Conservation (phyloP, 306 rosid species). For the Gynostemma pentaphyllum region DNA sequence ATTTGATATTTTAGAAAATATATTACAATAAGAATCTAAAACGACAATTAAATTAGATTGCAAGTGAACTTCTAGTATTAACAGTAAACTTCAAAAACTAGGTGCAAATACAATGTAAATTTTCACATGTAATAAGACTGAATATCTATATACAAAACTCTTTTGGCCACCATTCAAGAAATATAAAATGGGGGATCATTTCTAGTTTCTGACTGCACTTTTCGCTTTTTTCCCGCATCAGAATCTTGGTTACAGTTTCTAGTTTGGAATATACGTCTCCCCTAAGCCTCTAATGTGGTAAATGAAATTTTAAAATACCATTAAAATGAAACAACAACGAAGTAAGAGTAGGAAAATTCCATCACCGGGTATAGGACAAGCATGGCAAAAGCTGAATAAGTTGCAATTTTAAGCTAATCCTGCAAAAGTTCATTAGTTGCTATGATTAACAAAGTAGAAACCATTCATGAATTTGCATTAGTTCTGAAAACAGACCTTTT, state of each 20-base stretch:
- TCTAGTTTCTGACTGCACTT: too few species aligned
- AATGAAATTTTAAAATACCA: background rate
- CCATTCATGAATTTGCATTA: background rate
- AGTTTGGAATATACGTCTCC: background rate
- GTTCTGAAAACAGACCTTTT: constrained; percentile 43
- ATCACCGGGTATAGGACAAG: background rate
- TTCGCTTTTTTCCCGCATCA: too few species aligned
- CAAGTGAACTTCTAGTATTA: too few species aligned
- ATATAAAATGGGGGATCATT: too few species aligned
- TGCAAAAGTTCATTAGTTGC: background rate
- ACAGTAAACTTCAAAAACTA: too few species aligned
- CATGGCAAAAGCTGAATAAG: background rate
- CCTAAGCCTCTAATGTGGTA: background rate
- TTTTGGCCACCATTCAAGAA: too few species aligned
- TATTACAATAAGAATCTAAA: too few species aligned
- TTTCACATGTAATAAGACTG: too few species aligned
- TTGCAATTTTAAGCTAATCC: constrained; percentile 1
- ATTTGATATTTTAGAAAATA: too few species aligned
- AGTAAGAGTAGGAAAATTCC: background rate
- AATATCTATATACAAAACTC: too few species aligned
- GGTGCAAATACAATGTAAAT: too few species aligned
- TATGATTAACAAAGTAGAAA: background rate
- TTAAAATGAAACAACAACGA: background rate
- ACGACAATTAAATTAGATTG: too few species aligned
- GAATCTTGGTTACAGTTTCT: background rate